phyloP scores from a whole-genome alignment of 371 early-diverging fungal genomes.

The Mucor velutinosus region DNA sequence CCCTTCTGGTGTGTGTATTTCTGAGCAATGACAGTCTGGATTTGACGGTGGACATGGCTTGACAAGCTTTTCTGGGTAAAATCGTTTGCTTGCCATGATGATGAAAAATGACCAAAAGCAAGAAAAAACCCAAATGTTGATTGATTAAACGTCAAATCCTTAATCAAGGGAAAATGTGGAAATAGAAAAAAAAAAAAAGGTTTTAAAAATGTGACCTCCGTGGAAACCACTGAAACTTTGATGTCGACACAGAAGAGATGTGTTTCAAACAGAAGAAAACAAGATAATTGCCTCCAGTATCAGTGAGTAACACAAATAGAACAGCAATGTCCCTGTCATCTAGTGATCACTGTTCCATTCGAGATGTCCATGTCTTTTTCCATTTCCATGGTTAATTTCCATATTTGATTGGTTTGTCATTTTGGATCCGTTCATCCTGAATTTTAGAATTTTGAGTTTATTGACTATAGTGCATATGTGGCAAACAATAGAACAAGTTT shows the following conservation, averaged over 20 bases:
- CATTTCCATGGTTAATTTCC: not conserved
- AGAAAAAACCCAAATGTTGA: not conserved
- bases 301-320: not conserved
- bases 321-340: not conserved
- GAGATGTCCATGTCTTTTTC: not conserved
- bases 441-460: too few species aligned
- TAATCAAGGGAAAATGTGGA: not conserved
- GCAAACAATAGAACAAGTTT: too few species aligned
- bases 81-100: slow-evolving; percentile 3
- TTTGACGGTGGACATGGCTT: slow-evolving; percentile 27
- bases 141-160: not conserved
- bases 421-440: not conserved
- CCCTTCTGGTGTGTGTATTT: slow-evolving; percentile 49
- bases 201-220: not conserved
- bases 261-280: not conserved
- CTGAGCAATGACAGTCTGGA: slow-evolving; percentile 16
- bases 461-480: too few species aligned
- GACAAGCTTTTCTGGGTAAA: slow-evolving; percentile 2
- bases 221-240: not conserved
- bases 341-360: not conserved
- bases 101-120: not conserved
- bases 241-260: not conserved
- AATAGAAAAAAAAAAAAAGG: not conserved
- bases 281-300: not conserved
- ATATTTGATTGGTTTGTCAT: not conserved